Conservation (phyloP, 208 protist genomes). For the Leishmania tarentolae region DNA sequence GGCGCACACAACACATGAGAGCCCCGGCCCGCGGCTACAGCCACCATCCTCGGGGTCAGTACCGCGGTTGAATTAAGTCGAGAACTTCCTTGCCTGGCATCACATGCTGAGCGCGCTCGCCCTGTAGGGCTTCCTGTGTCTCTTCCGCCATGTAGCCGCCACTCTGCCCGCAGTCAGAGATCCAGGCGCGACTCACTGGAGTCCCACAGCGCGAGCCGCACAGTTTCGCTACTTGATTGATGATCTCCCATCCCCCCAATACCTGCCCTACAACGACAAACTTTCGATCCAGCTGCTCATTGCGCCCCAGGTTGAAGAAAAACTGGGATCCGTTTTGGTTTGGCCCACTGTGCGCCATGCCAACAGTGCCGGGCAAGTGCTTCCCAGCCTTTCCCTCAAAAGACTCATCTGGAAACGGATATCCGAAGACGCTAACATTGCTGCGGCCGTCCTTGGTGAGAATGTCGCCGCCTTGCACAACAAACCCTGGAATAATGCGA, state of each 20-base stretch:
- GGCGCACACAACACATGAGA: not conserved
- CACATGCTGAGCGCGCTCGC: slow-evolving; percentile 56
- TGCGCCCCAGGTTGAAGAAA: slow-evolving; percentile 87
- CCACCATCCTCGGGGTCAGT: slow-evolving; percentile 31
- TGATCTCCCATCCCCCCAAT: slow-evolving; percentile 81
- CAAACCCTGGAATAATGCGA: slow-evolving; percentile 94
- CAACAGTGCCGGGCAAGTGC: slow-evolving; percentile 84
- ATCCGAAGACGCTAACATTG: slow-evolving; percentile 94
- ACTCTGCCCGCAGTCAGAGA: slow-evolving; percentile 88
- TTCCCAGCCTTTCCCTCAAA: slow-evolving; percentile 92
- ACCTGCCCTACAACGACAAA: slow-evolving; percentile 93
- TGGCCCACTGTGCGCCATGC: slow-evolving; percentile 84
- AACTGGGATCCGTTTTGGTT: slow-evolving; percentile 94
- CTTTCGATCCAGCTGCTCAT: slow-evolving; percentile 89
- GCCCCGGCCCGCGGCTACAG: not conserved
- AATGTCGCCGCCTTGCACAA: slow-evolving; percentile 96
- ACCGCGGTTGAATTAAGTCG: slow-evolving; percentile 77
- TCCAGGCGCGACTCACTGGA: slow-evolving; percentile 87
- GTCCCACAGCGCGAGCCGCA: slow-evolving; percentile 85
- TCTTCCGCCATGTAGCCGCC: slow-evolving; percentile 75
- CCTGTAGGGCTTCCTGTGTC: slow-evolving; percentile 44
- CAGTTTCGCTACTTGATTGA: slow-evolving; percentile 55
- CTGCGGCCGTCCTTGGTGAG: slow-evolving; percentile 92
- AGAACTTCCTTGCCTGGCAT: slow-evolving; percentile 84
- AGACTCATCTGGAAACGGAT: slow-evolving; percentile 93